Conservation (phyloP, 805 yeast species). For the Cyberlindnera amylophila region DNA sequence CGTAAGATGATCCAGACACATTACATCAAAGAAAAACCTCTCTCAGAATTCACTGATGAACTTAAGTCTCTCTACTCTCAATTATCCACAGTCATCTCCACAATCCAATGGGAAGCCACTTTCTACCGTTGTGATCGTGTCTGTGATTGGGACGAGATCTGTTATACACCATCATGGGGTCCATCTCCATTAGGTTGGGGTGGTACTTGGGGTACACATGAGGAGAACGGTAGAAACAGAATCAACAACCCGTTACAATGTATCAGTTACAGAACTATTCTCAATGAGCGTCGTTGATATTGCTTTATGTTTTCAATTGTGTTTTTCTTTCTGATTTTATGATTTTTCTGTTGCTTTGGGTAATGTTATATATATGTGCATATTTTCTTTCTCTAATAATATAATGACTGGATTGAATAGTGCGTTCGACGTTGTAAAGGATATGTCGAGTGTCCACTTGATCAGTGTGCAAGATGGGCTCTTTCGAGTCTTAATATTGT, state of each 20-base stretch:
- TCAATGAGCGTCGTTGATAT: neutral
- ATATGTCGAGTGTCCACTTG: no score
- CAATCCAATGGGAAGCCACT: conserved; percentile 38
- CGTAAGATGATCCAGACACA: conserved; percentile 24
- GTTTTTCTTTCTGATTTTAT: no score
- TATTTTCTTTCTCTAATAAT: no score
- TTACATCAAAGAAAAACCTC: conserved; percentile 12
- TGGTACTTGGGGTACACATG: conserved; percentile 23
- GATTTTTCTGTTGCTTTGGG: no score
- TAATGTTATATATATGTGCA: no score
- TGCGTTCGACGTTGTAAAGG: no score
- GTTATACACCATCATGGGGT: conserved; percentile 60
- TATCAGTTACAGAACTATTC: conserved; percentile 14
- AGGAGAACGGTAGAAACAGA: conserved; percentile 26
- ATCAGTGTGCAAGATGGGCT: no score
- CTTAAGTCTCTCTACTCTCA: neutral
- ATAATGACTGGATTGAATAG: no score
- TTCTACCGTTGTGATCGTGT: conserved; percentile 38
- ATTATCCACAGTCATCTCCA: conserved; percentile 22
- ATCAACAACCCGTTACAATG: conserved; percentile 21
- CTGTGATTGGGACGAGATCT: conserved; percentile 46
- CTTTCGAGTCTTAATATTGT: no score
- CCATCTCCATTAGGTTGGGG: conserved; percentile 50
- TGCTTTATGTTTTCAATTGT: no score
- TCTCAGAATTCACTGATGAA: neutral